phyloP scores from a whole-genome alignment of 139 green algal genomes.

The Mychonastes homosphaera region DNA sequence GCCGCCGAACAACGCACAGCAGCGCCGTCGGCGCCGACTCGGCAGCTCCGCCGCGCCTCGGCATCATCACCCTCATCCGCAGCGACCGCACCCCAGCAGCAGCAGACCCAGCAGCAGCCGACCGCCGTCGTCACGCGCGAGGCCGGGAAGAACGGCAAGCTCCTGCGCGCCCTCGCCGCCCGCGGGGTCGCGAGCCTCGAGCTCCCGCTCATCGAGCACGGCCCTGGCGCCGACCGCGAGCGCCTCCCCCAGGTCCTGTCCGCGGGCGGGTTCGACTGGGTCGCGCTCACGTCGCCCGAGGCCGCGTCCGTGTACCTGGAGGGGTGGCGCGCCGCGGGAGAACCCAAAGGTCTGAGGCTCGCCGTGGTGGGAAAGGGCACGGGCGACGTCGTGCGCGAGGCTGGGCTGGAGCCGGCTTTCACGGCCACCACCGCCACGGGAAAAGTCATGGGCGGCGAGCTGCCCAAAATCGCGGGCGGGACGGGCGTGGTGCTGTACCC shows the following conservation, averaged over 20 bases:
- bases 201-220: slow-evolving; percentile 72
- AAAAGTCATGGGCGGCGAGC: slow-evolving; percentile 58
- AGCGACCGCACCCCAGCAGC: too few species aligned
- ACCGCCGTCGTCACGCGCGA: slow-evolving; percentile 74
- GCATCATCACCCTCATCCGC: too few species aligned
- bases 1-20: too few species aligned
- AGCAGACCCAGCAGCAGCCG: background rate
- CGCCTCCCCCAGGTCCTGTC: slow-evolving; percentile 27
- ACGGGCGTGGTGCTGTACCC: slow-evolving; percentile 66
- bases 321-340: slow-evolving; percentile 59
- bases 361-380: slow-evolving; percentile 72
- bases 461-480: slow-evolving; percentile 47
- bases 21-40: too few species aligned
- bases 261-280: slow-evolving; percentile 50
- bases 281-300: slow-evolving; percentile 77
- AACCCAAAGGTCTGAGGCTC: slow-evolving; percentile 13
- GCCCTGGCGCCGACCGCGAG: slow-evolving; percentile 49
- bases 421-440: slow-evolving; percentile 50
- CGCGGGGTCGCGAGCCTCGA: slow-evolving; percentile 49
- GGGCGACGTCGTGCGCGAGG: slow-evolving; percentile 35
- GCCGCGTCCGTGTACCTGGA: slow-evolving; percentile 69
- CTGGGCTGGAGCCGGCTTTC: slow-evolving; percentile 26
- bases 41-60: too few species aligned
- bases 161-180: slow-evolving; percentile 32
- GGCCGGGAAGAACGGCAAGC: slow-evolving; percentile 72